Evolutionary conservation across 2,329 filamentous ascomycete genomes (phyloP).

Genomic region (Cladosporium sp.): DNA sequence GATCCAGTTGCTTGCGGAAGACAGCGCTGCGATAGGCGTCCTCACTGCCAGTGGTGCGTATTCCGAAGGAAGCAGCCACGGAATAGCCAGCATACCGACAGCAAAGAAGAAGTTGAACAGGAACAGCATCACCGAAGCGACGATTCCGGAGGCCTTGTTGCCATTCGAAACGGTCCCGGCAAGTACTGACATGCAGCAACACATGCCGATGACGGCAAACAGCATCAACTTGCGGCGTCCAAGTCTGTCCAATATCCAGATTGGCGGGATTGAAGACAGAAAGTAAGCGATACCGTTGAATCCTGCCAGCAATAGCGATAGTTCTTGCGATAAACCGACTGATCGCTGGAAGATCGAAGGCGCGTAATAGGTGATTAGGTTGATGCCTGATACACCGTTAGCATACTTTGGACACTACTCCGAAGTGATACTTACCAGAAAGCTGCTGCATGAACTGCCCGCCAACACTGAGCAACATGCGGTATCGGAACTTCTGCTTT

Average conservation of each 20-base stretch:
- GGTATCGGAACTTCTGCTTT: slow-evolving; percentile 45
- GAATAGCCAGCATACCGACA: slow-evolving; percentile 61
- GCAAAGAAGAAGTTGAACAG: slow-evolving; percentile 40
- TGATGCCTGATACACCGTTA: slow-evolving; percentile 30
- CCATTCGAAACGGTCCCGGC: slow-evolving; percentile 48
- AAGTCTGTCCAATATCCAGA: slow-evolving; percentile 46
- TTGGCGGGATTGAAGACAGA: slow-evolving; percentile 41
- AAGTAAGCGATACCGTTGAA: slow-evolving; percentile 44
- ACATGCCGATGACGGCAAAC: slow-evolving; percentile 36
- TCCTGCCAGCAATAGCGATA: slow-evolving; percentile 52
- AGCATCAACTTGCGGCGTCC: slow-evolving; percentile 41
- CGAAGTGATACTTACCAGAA: background rate
- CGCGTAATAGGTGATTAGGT: slow-evolving; percentile 43
- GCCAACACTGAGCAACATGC: slow-evolving; percentile 46
- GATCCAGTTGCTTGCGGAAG: slow-evolving; percentile 61
- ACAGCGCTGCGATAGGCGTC: slow-evolving; percentile 91
- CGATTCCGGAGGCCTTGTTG: slow-evolving; percentile 43
- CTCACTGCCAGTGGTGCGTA: slow-evolving; percentile 92
- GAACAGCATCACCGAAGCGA: slow-evolving; percentile 47
- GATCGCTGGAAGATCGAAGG: slow-evolving; percentile 50
- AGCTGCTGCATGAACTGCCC: slow-evolving; percentile 53
- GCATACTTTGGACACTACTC: background rate
- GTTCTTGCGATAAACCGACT: slow-evolving; percentile 48
- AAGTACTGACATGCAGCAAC: slow-evolving; percentile 50
- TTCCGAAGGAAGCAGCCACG: slow-evolving; percentile 94